A percentile compares a stretch with the other conserved stretches of the same genome.
phyloP scores from a whole-genome alignment of 805 yeast genomes.

The Candida wancherniae region DNA sequence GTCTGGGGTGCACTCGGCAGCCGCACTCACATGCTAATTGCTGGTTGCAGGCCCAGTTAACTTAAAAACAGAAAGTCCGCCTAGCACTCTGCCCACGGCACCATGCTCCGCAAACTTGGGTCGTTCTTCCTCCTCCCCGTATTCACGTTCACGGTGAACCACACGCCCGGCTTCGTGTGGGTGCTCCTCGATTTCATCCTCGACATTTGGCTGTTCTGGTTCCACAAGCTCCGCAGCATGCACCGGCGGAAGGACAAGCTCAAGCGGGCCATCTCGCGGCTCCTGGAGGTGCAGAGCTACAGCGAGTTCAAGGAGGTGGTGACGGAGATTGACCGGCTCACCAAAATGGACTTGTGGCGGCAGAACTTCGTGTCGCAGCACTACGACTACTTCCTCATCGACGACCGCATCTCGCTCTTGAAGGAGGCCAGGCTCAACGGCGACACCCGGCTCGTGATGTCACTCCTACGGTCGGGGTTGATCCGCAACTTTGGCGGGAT shows the following conservation, averaged over 20 bases:
- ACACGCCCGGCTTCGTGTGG: conserved; percentile 39
- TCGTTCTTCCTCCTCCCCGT: conserved; percentile 16
- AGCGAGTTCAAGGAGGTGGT: conserved; percentile 65
- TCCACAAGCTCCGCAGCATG: conserved; percentile 30
- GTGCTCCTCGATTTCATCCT: conserved; percentile 37
- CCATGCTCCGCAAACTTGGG: conserved; percentile 11
- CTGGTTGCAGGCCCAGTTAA: no score
- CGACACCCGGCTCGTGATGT: conserved; percentile 56
- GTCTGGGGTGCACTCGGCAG: no score
- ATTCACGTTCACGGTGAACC: conserved; percentile 26
- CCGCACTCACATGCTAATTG: no score
- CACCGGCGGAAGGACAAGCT: conserved; percentile 40
- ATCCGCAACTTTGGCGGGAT: conserved; percentile 90
- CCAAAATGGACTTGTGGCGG: conserved; percentile 56
- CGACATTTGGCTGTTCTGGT: conserved; percentile 47
- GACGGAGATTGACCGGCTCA: conserved; percentile 44
- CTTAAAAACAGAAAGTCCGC: no score
- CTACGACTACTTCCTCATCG: conserved; percentile 79
- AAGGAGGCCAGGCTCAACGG: conserved; percentile 54
- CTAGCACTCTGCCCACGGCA: not conserved
- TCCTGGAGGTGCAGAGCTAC: conserved; percentile 51
- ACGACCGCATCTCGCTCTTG: conserved; percentile 63
- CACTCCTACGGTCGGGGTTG: conserved; percentile 74
- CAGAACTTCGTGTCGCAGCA: conserved; percentile 75
- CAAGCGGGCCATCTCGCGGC: conserved; percentile 43